Base-by-base conservation (phyloP, 164 flowering plant species). In the Macadamia integrifolia region DNA sequence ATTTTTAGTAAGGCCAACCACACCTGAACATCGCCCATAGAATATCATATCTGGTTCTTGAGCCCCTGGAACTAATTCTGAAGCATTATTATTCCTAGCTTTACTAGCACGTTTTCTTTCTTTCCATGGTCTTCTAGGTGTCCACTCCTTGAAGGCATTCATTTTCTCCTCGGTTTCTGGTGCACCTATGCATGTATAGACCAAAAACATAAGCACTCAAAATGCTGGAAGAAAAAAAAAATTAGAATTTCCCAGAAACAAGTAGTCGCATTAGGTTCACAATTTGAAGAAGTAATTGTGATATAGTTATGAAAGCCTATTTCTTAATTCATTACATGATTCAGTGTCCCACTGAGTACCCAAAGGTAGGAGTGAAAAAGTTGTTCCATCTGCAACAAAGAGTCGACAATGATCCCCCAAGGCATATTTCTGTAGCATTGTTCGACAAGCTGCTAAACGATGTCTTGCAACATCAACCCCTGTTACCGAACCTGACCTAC, bases 321-420 rank as follows among this genome's bases (percentile, higher is more conserved):
- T 61, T 71, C 40, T 42, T 66, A 60, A 60, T 62, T 66, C 40
- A 72, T 71, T 76, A 81, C 84, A 61, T 72, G 78, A 71, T 74
- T 69, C 72, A 32, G 70, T 66, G 53, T 76, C 75, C 40, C 72
- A 61, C 30, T 28, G 68, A 81, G 23, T 69, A 73, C 74, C 70
- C 65, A 66, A 40, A 23, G 97, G 99, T 58, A 74, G 18, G 58
- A 92, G 74, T 64, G 90, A 88, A 80, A 94, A 92, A 64, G 81
- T 74, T 57, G 99, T 83, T 69, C 97, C 99, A 79, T 94, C 95
- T 56, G 97, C 97, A 70, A 94, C 96, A 83, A 90, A 94, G 30
- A 92, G 92, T 12, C 97, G 82, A 71, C 99, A 89, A 29, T 80
- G 81, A 72, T 82, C 85, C 43, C 93, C 93, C 18, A 88, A 66